These are phyloP conservation scores for Zygosaccharomyces pseudobailii DNA, from an alignment of 1,139 yeast genomes.

Conservation along the genomic window DNA sequence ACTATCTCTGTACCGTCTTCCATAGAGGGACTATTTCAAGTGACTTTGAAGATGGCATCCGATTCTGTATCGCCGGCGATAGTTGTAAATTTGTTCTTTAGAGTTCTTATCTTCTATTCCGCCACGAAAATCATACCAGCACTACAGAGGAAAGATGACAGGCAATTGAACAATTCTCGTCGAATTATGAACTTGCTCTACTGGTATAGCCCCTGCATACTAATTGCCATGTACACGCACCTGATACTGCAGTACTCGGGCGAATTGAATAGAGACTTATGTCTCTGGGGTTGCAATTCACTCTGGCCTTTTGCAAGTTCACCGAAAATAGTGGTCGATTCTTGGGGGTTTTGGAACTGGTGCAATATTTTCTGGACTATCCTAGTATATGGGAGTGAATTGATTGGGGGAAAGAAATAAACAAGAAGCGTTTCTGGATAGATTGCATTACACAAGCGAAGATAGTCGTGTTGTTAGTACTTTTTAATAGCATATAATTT, in stretches of 20 bases:
- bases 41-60: constrained; percentile 61
- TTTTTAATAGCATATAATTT: background rate
- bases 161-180: constrained; percentile 34
- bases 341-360: constrained; percentile 98
- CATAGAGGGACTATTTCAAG: constrained; percentile 44
- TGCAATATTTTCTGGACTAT: constrained; percentile 78
- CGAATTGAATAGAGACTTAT: constrained; percentile 56
- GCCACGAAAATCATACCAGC: constrained; percentile 93
- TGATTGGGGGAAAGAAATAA: constrained; percentile 38
- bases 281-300: constrained; percentile 51
- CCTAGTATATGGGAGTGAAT: constrained; percentile 72
- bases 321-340: constrained; percentile 48
- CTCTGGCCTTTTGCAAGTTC: constrained; percentile 16
- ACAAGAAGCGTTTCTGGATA: background rate
- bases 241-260: constrained; percentile 86
- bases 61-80: constrained; percentile 80
- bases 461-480: background rate
- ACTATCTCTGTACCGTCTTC: constrained; percentile 45
- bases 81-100: constrained; percentile 71
- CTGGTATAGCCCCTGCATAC: constrained; percentile 87
- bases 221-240: constrained; percentile 92
- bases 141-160: constrained; percentile 40
- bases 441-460: constrained; percentile 1
- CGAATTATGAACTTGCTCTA: constrained; percentile 57
- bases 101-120: constrained; percentile 84